These are phyloP conservation scores for Austroboletus festivus DNA, from an alignment of 768 basidiomycete species.

Conservation along the genomic window DNA sequence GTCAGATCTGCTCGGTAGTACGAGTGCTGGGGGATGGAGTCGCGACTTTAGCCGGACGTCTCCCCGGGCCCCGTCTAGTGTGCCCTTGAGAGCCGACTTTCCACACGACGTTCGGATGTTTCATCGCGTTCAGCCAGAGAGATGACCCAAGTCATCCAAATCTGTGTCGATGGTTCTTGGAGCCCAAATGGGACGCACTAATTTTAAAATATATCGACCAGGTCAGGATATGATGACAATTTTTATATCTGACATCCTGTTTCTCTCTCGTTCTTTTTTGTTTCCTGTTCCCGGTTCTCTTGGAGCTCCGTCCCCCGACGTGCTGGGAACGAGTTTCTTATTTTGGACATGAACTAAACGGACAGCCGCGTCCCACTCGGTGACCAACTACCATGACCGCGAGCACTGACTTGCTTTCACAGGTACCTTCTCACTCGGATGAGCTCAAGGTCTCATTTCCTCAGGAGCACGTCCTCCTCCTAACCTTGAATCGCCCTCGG, in stretches of 20 bases:
- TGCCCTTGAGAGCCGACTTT: not conserved
- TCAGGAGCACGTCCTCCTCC: constrained; percentile 46
- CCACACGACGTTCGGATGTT: constrained; percentile 25
- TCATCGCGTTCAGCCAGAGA: constrained; percentile 5
- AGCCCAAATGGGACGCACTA: too few species aligned
- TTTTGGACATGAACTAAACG: constrained; percentile 2
- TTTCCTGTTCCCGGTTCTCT: too few species aligned
- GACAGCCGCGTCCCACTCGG: not conserved
- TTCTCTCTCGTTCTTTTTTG: too few species aligned
- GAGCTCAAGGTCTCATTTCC: constrained; percentile 43
- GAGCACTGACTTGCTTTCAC: not conserved
- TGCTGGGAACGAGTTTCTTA: constrained; percentile 10
- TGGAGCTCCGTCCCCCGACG: not conserved
- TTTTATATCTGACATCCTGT: too few species aligned
- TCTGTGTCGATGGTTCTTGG: too few species aligned
- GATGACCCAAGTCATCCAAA: too few species aligned
- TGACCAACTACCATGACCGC: not conserved
- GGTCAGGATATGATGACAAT: too few species aligned
- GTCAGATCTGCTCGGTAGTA: constrained; percentile 5
- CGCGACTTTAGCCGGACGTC: not conserved
- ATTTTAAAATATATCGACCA: not conserved
- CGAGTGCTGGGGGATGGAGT: not conserved
- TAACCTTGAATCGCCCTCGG: constrained; percentile 66
- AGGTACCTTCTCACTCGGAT: constrained; percentile 32
- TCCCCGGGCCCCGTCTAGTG: not conserved